Evolutionary conservation across 2,329 filamentous ascomycete species (phyloP), one percentile per base, ranked within the genome.

Genomic region (Calycina marina): DNA sequence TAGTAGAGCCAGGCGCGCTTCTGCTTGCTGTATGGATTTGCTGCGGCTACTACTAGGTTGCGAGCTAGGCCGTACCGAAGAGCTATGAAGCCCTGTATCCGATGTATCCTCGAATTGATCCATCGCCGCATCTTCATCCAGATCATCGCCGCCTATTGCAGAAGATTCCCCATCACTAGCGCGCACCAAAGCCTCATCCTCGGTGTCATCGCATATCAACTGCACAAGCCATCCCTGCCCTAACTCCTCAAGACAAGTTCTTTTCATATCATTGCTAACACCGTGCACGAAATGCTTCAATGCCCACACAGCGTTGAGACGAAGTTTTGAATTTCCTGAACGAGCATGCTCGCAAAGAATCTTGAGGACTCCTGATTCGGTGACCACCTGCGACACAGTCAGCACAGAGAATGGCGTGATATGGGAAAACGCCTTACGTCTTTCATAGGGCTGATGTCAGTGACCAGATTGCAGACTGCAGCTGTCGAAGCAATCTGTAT

Each of bases 401-500:
- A 40, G 37, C 16, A 24, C 20, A 14, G 29, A 31, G 15, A 13
- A 31, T 12, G n/a, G 32, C 14, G 18, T 29, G 9, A 10, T 13
- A n/a, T 15, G 14, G 18, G 35, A 18, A 9, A 22, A 32, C 18
- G 62, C n/a, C 76, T 61, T 54, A 88, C 83, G 53, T 84, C 75
- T 54, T 83, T 77, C 72, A 94, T 85, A 1, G 90, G 86, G 50
- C 86, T 94, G 46, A 92, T 82, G 40, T 93, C 83, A 28, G 85
- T 64, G 4, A 93, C 69, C 30, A 98, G 57, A 53, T 98, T 98
- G 46, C 77, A 84, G 24, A 92, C 70, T 14, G 27, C 15, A 3
- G 13, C 27, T 13, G 27, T 29, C 12, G 27, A 13, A 29, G 27
- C 27, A 16, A 29, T 29, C 27, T 29, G 27, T 10, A 29, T 15